A percentile compares a stretch with the other conserved stretches of the same genome.
Evolutionary conservation across 106 monocot species (phyloP).

Genomic region (Chionographis japonica): DNA sequence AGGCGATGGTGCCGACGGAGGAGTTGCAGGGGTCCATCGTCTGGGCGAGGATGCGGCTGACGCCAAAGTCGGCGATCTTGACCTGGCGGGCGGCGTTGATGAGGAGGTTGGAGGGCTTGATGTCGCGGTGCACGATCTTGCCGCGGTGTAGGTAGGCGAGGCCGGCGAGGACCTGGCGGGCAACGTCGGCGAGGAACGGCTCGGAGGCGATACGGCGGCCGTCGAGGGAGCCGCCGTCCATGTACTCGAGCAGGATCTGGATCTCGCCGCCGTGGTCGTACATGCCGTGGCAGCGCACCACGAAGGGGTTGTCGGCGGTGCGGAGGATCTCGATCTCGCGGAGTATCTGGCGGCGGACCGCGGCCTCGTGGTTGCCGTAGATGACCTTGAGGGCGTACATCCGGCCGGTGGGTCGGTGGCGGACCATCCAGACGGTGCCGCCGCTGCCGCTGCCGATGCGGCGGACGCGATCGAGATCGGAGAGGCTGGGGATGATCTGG

Average conservation of each 20-base stretch:
- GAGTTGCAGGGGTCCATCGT: slow-evolving; percentile 98
- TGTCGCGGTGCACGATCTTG: slow-evolving; percentile 91
- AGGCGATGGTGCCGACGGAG: slow-evolving; percentile 87
- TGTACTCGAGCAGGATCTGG: slow-evolving; percentile 72
- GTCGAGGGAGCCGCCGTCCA: slow-evolving; percentile 63
- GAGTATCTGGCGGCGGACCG: slow-evolving; percentile 53
- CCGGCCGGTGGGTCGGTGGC: slow-evolving; percentile 35
- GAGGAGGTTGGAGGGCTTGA: slow-evolving; percentile 87
- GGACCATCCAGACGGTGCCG: slow-evolving; percentile 62
- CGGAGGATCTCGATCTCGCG: slow-evolving; percentile 76
- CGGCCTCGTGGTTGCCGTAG: slow-evolving; percentile 64
- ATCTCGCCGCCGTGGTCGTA: slow-evolving; percentile 70
- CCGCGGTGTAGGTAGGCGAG: slow-evolving; percentile 47
- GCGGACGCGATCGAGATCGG: slow-evolving; percentile 36
- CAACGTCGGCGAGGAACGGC: slow-evolving; percentile 41
- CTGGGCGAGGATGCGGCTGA: slow-evolving; percentile 77
- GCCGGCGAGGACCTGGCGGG: slow-evolving; percentile 46
- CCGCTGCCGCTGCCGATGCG: slow-evolving; percentile 35
- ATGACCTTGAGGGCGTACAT: slow-evolving; percentile 60
- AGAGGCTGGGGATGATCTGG: neutral
- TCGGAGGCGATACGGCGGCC: slow-evolving; percentile 44
- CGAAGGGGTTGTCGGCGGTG: slow-evolving; percentile 54
- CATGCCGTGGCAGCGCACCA: slow-evolving; percentile 67
- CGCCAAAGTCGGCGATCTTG: slow-evolving; percentile 97
- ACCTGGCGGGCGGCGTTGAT: slow-evolving; percentile 53